Evolutionary conservation across 2,329 filamentous ascomycete species (phyloP), one percentile per base, ranked within the genome.

Genomic region (Pezicula neosporulosa): DNA sequence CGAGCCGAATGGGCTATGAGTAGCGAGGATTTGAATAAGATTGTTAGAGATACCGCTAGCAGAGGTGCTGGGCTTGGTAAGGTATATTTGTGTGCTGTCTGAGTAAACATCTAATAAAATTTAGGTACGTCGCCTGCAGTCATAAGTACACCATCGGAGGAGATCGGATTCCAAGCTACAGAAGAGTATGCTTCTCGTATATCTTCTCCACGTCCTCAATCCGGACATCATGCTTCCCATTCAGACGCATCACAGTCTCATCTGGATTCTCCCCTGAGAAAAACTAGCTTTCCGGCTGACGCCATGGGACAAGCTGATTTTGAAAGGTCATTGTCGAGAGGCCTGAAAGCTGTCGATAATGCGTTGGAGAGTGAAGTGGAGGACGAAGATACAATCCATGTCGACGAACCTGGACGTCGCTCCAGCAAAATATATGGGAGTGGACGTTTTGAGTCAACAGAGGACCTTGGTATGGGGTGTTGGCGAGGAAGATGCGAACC

Each of bases 21-120:
- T 70, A 92, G 88, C 62, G 89, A 90, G 39, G 89, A 96, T 64
- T 73, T 97, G 60, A 96, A 96, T 72, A 91, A 88, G 72, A 86
- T 97, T 59, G 91, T 97, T 51, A 82, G 85, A 56, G 81, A 88
- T 39, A 90, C 86, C 36, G 71, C 77, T 49, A 78, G 70, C 60
- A 77, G 74, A 59, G 76, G 77, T 49, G 68, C 69, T 62, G 76
- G 75, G 60, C 68, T 77, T 61, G 77, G 77, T 79, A 77, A 73
- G 72, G 53, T 39, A 57, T 49, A 62, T 52, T 54, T 48, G 58
- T 60, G 54, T 58, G 48, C 49, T 51, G 50, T 57, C 47, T 53
- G 55, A 53, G 50, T 52, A 57, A 51, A 53, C 58, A 49, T 60
- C 60, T 66, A 61, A 70, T 64, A 53, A 44, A 45, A 58, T 57